These are phyloP conservation scores for Penicillium parvum DNA, from an alignment of 495 filamentous ascomycete species.

Conservation along the genomic window DNA sequence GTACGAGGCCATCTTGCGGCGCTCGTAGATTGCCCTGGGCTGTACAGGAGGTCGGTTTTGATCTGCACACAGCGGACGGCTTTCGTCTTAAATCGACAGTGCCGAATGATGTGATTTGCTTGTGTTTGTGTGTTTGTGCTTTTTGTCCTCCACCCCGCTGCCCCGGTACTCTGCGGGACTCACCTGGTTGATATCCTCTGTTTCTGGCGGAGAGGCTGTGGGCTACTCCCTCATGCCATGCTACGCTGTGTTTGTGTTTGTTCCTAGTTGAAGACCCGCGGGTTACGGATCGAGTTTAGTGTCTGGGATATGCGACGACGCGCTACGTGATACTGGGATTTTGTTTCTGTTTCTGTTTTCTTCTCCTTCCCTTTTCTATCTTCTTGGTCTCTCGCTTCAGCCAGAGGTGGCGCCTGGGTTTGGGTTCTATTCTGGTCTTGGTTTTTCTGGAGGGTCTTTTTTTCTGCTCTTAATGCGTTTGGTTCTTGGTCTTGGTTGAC, in stretches of 20 bases:
- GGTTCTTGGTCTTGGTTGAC: conserved; percentile 9
- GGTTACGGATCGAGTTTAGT: conserved; percentile 13
- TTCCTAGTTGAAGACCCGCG: conserved; percentile 5
- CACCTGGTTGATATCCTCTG: conserved; percentile 28
- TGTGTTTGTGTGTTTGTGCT: background rate
- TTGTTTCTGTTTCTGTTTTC: conserved; percentile 2
- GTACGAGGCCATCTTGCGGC: conserved; percentile 81
- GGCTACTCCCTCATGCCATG: conserved; percentile 4
- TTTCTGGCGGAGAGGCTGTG: conserved; percentile 10
- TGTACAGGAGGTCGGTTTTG: conserved; percentile 18
- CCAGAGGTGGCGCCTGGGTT: conserved; percentile 25
- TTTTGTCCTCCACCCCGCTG: background rate
- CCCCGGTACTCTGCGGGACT: too few species aligned
- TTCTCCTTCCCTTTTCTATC: conserved; percentile 1
- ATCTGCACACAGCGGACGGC: background rate
- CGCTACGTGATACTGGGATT: conserved; percentile 19
- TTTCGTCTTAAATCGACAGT: background rate
- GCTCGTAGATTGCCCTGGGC: conserved; percentile 39
- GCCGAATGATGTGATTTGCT: background rate
- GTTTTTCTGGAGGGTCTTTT: conserved; percentile 3
- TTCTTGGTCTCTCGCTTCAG: conserved; percentile 24
- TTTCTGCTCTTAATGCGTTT: conserved; percentile 12
- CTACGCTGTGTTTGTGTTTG: conserved; percentile 3
- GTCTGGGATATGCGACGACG: conserved; percentile 23
- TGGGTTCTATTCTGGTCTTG: conserved; percentile 11